A percentile compares a stretch with the other conserved stretches of the same genome.
Conservation (phyloP, 345 rosid genomes). For the Melaleuca quinquenervia region DNA sequence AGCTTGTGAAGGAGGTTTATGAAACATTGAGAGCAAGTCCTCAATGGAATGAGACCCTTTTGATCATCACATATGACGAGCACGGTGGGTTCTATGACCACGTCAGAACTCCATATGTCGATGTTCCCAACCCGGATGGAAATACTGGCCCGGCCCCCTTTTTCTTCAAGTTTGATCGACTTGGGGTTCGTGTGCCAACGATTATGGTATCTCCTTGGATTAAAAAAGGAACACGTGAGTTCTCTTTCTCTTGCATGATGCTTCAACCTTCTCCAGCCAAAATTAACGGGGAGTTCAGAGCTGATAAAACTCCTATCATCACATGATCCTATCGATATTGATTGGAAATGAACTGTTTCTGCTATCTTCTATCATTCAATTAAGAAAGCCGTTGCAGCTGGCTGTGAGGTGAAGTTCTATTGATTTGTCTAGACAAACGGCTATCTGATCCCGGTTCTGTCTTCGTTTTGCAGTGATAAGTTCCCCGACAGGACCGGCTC, state of each 20-base stretch:
- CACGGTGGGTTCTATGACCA: constrained; percentile 96
- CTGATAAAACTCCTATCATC: background rate
- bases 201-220: constrained; percentile 98
- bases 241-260: background rate
- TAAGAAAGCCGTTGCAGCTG: background rate
- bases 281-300: accelerated
- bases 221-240: constrained; percentile 80
- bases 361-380: background rate
- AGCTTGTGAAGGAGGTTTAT: constrained; percentile 81
- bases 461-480: constrained; percentile 41
- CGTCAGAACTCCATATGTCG: constrained; percentile 65
- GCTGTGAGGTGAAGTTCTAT: background rate
- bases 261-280: background rate
- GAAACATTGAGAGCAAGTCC: constrained; percentile 84
- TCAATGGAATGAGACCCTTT: constrained; percentile 86
- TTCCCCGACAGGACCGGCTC: constrained; percentile 56
- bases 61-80: constrained; percentile 86
- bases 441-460: background rate
- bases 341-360: background rate
- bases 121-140: constrained; percentile 89
- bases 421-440: background rate
- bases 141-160: constrained; percentile 93
- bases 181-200: constrained; percentile 92
- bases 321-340: background rate
- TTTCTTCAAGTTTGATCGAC: constrained; percentile 87